Evolutionary conservation across 169 alveolate genomes (phyloP).

Genomic region (Plasmodium gaboni): DNA sequence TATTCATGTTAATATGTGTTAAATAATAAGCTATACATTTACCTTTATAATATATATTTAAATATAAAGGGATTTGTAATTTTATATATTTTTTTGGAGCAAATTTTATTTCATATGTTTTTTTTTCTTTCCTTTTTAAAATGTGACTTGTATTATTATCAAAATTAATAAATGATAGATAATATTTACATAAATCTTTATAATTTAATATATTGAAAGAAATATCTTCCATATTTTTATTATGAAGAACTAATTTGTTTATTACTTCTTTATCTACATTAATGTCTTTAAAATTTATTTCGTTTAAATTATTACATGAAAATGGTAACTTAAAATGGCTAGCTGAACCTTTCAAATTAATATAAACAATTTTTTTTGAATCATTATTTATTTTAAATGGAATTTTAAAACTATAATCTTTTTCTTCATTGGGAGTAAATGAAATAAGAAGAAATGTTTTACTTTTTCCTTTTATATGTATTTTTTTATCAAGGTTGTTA

Average conservation of each 20-base stretch:
- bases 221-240: conserved; percentile 56
- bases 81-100: conserved; percentile 52
- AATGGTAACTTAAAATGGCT: conserved; percentile 46
- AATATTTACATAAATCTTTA: conserved; percentile 17
- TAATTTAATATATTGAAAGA: conserved; percentile 62
- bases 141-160: conserved; percentile 44
- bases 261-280: conserved; percentile 70
- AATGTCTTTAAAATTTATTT: conserved; percentile 47
- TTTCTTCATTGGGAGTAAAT: conserved; percentile 59
- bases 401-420: conserved; percentile 44
- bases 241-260: conserved; percentile 41
- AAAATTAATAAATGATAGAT: conserved; percentile 41
- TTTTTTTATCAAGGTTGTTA: conserved; percentile 11
- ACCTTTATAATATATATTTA: conserved; percentile 23
- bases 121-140: conserved; percentile 67
- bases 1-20: conserved; percentile 48
- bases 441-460: conserved; percentile 26
- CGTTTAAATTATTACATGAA: conserved; percentile 64
- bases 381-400: conserved; percentile 61
- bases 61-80: conserved; percentile 50
- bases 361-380: conserved; percentile 23
- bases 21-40: conserved; percentile 34
- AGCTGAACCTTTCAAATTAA: conserved; percentile 50
- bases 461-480: conserved; percentile 40
- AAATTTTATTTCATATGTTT: conserved; percentile 62